Percentiles rank a stretch among this genome's conserved stretches.
Evolutionary conservation across 177 flowering plant species (phyloP).

Genomic region (Vitis hybrid): DNA sequence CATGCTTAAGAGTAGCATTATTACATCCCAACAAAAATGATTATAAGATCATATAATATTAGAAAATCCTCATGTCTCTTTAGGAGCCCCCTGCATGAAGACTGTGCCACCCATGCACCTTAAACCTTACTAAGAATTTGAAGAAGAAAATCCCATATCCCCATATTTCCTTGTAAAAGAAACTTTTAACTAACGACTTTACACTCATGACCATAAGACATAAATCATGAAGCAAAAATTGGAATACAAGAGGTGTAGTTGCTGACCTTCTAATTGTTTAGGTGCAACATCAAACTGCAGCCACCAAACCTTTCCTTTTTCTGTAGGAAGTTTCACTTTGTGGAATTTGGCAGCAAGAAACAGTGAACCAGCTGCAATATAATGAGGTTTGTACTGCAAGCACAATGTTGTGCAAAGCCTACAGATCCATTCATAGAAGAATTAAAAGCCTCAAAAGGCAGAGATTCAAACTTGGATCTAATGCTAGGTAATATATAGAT

Average conservation of each 20-base stretch:
- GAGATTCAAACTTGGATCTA: not conserved
- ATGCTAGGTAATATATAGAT: not conserved
- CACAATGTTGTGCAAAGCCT: constrained; percentile 61
- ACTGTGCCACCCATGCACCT: not conserved
- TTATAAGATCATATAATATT: not conserved
- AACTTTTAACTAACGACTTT: not conserved
- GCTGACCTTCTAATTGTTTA: constrained; percentile 51
- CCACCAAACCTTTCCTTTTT: constrained; percentile 58
- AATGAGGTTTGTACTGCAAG: constrained; percentile 66
- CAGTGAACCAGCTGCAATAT: constrained; percentile 68
- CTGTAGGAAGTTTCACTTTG: constrained; percentile 51
- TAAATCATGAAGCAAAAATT: not conserved
- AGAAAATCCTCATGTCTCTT: not conserved
- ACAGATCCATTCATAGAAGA: constrained; percentile 14
- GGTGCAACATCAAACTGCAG: constrained; percentile 60
- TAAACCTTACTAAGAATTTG: not conserved
- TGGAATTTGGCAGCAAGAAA: constrained; percentile 59
- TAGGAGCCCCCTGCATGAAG: not conserved
- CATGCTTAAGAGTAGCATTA: too few relatives aligned
- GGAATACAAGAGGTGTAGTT: not conserved
- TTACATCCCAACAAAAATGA: not conserved
- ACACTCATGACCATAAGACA: not conserved
- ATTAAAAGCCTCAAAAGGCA: constrained; percentile 1
- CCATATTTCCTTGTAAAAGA: constrained; percentile 1
- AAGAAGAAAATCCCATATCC: not conserved